Base-by-base conservation (phyloP, 352 stramenopile species). In the Blastocystis sp. region DNA sequence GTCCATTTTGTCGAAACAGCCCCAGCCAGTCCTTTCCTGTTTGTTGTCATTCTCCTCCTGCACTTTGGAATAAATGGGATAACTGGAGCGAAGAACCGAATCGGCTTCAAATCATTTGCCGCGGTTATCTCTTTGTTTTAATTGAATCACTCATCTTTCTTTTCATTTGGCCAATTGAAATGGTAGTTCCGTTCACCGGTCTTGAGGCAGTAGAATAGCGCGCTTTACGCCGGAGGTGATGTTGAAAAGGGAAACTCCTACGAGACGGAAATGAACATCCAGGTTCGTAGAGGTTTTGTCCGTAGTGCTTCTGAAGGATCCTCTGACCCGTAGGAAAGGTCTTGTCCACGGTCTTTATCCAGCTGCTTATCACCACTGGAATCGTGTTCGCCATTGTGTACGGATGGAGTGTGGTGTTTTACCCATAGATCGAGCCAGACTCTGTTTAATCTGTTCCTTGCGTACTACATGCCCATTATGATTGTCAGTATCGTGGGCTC, bases 1-100 rank as follows among this genome's bases (percentile, higher is more conserved):
- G 74, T 52, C 74, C 74, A 2, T 68, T 84, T 40, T 84, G 74
- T 24, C 28, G 52, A 24, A 69, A 52, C 11, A 60, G 40, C 60
- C 19, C 45, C 57, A 77, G 28, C 40, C 34, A 77, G 28, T 52
- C 34, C 19, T 42, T 42, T n/a, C 21, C 10, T 74, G 42, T 38
- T 74, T 48, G 28, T 74, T 38, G 10, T 9, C 40, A 9, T 74
- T 6, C 43, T 52, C 21, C 21, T 54, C 43, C 7, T 52, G 1
- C 9, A 21, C 1, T 69, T 42, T 69, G 62, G 24, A 34, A 7
- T 69, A 24, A 69, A 69, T 42, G n/a, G 3, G 40, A 6, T 17
- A 42, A 69, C 2, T 69, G 24, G 40, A 79, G 21, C 14, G 1
- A 34, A 79, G n/a, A 81, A 81, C 6, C 40, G 71, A 65, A 65